These are phyloP conservation scores for Teratosphaeria destructans DNA, from an alignment of 2,329 filamentous ascomycete species.

Conservation along the genomic window DNA sequence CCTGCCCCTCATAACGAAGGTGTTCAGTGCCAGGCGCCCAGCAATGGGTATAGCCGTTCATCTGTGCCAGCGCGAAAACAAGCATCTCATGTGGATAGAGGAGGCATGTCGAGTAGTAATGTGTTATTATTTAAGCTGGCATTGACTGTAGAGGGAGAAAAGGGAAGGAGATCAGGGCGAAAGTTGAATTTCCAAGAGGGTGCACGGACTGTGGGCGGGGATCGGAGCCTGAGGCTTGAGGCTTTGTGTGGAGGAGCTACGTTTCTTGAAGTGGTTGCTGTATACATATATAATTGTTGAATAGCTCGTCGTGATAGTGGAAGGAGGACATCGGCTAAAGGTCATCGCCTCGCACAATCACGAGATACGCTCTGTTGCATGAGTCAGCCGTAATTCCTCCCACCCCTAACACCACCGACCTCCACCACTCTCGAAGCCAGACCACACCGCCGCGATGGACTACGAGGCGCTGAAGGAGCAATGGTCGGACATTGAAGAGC, in stretches of 20 bases:
- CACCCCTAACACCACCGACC: not conserved
- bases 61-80: slow-evolving; percentile 62
- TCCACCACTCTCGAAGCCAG: slow-evolving; percentile 1
- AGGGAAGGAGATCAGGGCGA: slow-evolving; percentile 18
- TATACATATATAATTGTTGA: not conserved
- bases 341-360: not conserved
- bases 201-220: slow-evolving; percentile 19
- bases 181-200: slow-evolving; percentile 3
- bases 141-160: slow-evolving; percentile 30
- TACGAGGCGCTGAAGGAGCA: slow-evolving; percentile 89
- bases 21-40: slow-evolving; percentile 59
- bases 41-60: slow-evolving; percentile 52
- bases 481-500: slow-evolving; percentile 93
- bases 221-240: slow-evolving; percentile 1
- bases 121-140: slow-evolving; percentile 42
- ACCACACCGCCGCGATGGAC: slow-evolving; percentile 53
- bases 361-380: not conserved
- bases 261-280: slow-evolving; percentile 9
- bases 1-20: slow-evolving; percentile 55
- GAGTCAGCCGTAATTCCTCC: not conserved
- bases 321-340: not conserved
- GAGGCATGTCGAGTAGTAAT: slow-evolving; percentile 49
- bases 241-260: slow-evolving; percentile 9
- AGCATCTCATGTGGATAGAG: slow-evolving; percentile 36
- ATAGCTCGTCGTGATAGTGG: not conserved